These are phyloP conservation scores for Melaleuca alternifolia DNA, from an alignment of 345 rosid genomes.

Conservation along the genomic window DNA sequence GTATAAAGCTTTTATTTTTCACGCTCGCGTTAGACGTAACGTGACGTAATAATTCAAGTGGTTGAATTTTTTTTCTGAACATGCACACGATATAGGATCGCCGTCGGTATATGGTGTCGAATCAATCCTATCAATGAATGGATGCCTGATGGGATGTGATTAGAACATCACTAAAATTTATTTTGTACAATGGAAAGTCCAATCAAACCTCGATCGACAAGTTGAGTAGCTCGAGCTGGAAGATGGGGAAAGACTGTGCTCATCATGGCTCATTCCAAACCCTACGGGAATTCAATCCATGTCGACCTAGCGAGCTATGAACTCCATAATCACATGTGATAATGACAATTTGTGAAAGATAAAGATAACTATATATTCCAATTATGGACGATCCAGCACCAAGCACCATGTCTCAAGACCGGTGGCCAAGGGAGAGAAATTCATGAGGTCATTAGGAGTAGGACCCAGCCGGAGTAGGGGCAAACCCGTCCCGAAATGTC, in stretches of 20 bases:
- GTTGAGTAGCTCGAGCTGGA: accelerated
- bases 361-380: too few relatives aligned
- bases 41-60: accelerated
- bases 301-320: accelerated
- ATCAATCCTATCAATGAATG: background rate
- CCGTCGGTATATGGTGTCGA: background rate
- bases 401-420: background rate
- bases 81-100: background rate
- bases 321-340: background rate
- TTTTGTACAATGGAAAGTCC: background rate
- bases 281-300: background rate
- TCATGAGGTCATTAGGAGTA: background rate
- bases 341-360: background rate
- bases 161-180: background rate
- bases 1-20: background rate
- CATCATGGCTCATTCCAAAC: background rate
- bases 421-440: background rate
- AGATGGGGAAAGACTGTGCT: background rate
- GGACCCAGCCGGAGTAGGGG: background rate
- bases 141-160: accelerated
- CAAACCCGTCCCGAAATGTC: background rate
- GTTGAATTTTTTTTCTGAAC: background rate
- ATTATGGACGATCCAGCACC: background rate
- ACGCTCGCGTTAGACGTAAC: background rate
- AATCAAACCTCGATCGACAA: background rate